Conservation (phyloP, 495 filamentous ascomycete genomes). For the Hypoxylon lenormandii region DNA sequence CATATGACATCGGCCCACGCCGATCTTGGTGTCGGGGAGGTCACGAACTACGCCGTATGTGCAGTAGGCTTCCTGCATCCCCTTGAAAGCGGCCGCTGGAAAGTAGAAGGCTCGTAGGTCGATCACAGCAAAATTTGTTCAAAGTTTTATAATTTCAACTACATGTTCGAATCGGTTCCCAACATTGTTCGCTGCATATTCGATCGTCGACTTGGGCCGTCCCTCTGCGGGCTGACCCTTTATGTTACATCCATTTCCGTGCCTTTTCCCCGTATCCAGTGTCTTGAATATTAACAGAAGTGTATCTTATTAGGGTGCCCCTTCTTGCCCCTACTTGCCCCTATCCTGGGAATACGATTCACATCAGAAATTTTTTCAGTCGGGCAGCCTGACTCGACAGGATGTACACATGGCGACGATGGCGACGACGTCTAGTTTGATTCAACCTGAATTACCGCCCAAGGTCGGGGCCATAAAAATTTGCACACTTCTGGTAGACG, state of each 20-base stretch:
- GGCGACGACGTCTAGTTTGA: conserved; percentile 7
- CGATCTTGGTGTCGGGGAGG: conserved; percentile 31
- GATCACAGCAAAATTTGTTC: conserved; percentile 37
- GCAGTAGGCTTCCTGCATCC: conserved; percentile 26
- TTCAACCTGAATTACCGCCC: conserved; percentile 35
- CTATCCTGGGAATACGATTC: no score
- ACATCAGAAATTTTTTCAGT: conserved; percentile 10
- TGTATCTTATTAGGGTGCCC: not conserved
- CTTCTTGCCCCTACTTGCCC: no score
- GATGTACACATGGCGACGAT: conserved; percentile 1
- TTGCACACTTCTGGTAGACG: no score
- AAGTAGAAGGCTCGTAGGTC: conserved; percentile 31
- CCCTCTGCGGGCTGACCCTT: conserved; percentile 31
- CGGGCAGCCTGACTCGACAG: conserved; percentile 26
- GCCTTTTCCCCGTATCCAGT: conserved; percentile 22
- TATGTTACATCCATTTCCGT: conserved; percentile 29
- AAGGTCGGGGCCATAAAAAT: conserved; percentile 16
- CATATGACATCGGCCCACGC: conserved; percentile 18
- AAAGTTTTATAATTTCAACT: conserved; percentile 24
- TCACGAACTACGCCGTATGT: conserved; percentile 15
- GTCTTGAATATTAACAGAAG: not conserved
- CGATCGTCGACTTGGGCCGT: not conserved
- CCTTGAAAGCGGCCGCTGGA: no score
- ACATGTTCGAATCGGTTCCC: conserved; percentile 16
- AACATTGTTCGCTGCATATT: conserved; percentile 17